Percentiles rank a stretch among this genome's conserved stretches.
Evolutionary conservation across 2,329 filamentous ascomycete species (phyloP).

Genomic region (Escovopsis sp.): DNA sequence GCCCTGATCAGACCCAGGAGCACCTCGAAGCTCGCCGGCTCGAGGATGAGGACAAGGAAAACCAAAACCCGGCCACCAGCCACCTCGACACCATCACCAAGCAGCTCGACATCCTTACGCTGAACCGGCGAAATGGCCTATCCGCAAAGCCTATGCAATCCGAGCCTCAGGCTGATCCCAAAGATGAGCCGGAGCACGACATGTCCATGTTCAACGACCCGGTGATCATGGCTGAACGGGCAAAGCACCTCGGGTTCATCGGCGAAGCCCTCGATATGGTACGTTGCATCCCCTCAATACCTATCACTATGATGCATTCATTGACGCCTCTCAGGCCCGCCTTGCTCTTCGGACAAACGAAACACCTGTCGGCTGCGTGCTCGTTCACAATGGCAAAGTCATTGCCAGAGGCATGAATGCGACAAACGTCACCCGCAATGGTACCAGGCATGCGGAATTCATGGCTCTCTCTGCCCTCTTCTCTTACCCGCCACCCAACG

Average conservation of each 20-base stretch:
- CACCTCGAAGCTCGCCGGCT: neutral
- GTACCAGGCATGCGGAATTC: slow-evolving; percentile 90
- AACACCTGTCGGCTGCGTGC: slow-evolving; percentile 91
- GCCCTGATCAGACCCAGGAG: neutral
- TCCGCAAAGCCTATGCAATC: neutral
- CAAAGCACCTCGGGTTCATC: slow-evolving; percentile 48
- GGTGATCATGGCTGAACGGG: slow-evolving; percentile 17
- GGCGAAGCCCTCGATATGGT: slow-evolving; percentile 79
- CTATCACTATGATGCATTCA: slow-evolving; percentile 9
- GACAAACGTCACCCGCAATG: slow-evolving; percentile 80
- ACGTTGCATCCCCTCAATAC: slow-evolving; percentile 13
- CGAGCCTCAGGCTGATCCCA: neutral
- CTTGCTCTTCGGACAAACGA: slow-evolving; percentile 75
- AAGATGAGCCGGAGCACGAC: slow-evolving; percentile 2
- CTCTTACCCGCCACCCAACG: slow-evolving; percentile 22
- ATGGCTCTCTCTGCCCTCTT: slow-evolving; percentile 57
- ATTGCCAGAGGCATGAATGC: slow-evolving; percentile 94
- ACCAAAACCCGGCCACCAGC: slow-evolving; percentile 10
- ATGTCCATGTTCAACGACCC: slow-evolving; percentile 10
- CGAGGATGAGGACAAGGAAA: slow-evolving; percentile 16
- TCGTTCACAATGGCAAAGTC: slow-evolving; percentile 64
- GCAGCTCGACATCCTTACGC: slow-evolving; percentile 1
- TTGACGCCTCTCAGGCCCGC: slow-evolving; percentile 47
- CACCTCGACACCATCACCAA: neutral
- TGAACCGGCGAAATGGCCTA: slow-evolving; percentile 8